phyloP scores from a whole-genome alignment of 108 stramenopile species.

The Cyclotella baltica region DNA sequence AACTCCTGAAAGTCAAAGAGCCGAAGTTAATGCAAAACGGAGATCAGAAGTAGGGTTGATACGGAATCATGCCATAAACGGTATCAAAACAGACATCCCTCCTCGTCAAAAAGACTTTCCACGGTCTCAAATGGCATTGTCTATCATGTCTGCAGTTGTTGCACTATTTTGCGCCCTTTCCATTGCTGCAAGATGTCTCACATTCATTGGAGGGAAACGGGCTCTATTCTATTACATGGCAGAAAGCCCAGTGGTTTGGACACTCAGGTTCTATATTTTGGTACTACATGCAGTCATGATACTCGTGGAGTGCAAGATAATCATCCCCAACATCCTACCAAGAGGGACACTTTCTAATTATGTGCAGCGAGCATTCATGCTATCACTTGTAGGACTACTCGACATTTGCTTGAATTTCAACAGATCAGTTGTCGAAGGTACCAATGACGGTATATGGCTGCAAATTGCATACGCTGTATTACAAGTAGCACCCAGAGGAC shows the following conservation, averaged over 20 bases:
- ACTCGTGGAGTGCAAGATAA: slow-evolving; percentile 23
- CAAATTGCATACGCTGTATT: slow-evolving; percentile 36
- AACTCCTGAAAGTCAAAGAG: slow-evolving; percentile 17
- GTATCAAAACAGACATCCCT: neutral
- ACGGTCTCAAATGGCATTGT: neutral
- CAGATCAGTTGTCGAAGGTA: slow-evolving; percentile 15
- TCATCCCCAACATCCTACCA: slow-evolving; percentile 27
- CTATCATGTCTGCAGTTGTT: slow-evolving; percentile 17
- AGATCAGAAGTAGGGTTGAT: neutral
- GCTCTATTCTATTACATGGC: slow-evolving; percentile 13
- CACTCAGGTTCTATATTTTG: slow-evolving; percentile 22
- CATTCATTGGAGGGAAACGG: slow-evolving; percentile 29
- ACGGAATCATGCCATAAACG: neutral
- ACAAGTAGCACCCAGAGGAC: slow-evolving; percentile 32
- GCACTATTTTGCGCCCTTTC: slow-evolving; percentile 29
- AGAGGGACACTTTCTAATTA: slow-evolving; percentile 29
- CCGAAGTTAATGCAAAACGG: neutral
- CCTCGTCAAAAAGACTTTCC: neutral
- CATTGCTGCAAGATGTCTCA: slow-evolving; percentile 23
- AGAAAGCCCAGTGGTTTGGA: slow-evolving; percentile 29
- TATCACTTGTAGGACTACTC: slow-evolving; percentile 38
- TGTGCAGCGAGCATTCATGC: slow-evolving; percentile 39
- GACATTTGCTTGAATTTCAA: slow-evolving; percentile 38
- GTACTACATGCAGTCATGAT: slow-evolving; percentile 32
- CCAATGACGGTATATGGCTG: slow-evolving; percentile 16